Base-by-base conservation (phyloP, 106 monocot species). In the Posidonia australis region DNA sequence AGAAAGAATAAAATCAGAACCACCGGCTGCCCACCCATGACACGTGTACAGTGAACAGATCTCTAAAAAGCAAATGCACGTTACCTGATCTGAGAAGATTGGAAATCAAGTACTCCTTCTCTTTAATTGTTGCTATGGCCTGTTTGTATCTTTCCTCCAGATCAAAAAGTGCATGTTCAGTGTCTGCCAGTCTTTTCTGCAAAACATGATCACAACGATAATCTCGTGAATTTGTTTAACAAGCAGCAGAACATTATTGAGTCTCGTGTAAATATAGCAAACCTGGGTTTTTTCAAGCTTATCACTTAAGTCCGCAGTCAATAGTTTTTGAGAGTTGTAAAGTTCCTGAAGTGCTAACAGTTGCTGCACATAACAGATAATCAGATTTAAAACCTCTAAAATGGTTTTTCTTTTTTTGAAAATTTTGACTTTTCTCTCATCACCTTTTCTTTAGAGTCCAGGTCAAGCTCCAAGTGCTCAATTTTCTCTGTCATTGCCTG, bases 51-150 rank as follows among this genome's bases (percentile, higher is more conserved):
- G n/a, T n/a, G n/a, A n/a, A n/a, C n/a, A n/a, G n/a, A n/a, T n/a
- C n/a, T n/a, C n/a, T n/a, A n/a, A n/a, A n/a, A n/a, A n/a, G n/a
- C n/a, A n/a, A n/a, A n/a, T n/a, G n/a, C 16, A 1, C 30, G 6
- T 21, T 22, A 90, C 94, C 94, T 84, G 94, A 90, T 67, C 75
- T 87, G 21, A 90, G 84, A 48, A 96, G 84, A 80, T 96, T 90
- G 43, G 60, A 78, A 69, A 96, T 87, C 66, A 90, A 70, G 76
- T 78, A 84, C 62, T 96, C 94, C 48, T 96, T 96, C 67, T 96
- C 94, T 74, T 77, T 84, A 67, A 96, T 96, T 44, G 84, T 84
- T 49, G 25, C 22, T 45, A 84, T 84, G 49, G 94, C 94, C 51
- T 96, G 90, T 54, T 65, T 84, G 58, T 82, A 84, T 80, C 78